Base-by-base conservation (phyloP, 192 early-diverging fungal genomes). In the Backusella parvicylindrica region DNA sequence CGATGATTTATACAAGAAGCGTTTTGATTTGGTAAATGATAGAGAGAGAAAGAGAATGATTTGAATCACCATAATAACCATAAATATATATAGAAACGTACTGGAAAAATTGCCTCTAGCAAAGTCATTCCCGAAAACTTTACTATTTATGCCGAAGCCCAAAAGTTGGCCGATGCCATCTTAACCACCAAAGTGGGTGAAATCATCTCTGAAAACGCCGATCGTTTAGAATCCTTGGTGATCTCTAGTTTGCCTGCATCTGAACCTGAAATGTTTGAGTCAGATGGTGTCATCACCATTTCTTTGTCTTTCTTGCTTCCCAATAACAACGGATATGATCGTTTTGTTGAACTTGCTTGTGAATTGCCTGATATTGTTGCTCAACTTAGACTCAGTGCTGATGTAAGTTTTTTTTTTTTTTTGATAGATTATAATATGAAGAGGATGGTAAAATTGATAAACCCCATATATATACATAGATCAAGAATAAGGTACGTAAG, bases 401-500 rank as follows among this genome's bases (percentile, higher is more conserved):
- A 90, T 75, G 67, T 87, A 82, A 78, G 84, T 56, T 13, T 56
- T 15, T 41, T 47, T 4, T 47, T 47, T 47, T 18, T 12, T 12
- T 12, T 12, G 3, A n/a, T 21, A 50, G n/a, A n/a, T n/a, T n/a
- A n/a, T n/a, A 12, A 83, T 50, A 80, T 80, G 84, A 43, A 78
- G 80, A 16, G 83, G 81, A 68, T 82, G 76, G 40, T 33, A 87
- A 23, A 74, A 72, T 30, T 79, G 81, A 73, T 73, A 72, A 31
- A 75, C 78, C 13, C 15, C 3, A 53, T 33, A 30, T 71, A 32
- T 33, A 37, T 18, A 4, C 36, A 12, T 36, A 75, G 82, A 77
- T 84, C 28, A 81, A 78, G 37, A 77, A 77, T 53, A 92, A 90
- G 82, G 71, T 92, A 26, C 72, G 70, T 71, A 94, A 92, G 85